phyloP scores from a whole-genome alignment of 2,329 filamentous ascomycete genomes.

The Talaromyces sp. region DNA sequence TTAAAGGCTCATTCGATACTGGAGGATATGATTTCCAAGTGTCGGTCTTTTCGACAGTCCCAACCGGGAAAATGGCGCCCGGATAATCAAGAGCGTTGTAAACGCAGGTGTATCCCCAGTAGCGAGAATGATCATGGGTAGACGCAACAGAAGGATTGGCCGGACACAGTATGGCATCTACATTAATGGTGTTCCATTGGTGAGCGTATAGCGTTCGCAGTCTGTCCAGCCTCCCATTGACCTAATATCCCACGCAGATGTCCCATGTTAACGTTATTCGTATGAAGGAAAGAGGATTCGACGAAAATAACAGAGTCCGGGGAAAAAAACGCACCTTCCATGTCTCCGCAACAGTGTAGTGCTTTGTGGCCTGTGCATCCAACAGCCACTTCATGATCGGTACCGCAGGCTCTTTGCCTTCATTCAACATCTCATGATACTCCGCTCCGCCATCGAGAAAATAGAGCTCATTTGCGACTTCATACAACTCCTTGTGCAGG shows the following conservation, averaged over 20 bases:
- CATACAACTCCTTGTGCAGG: not conserved
- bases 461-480: slow-evolving; percentile 9
- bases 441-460: slow-evolving; percentile 15
- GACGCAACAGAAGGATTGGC: slow-evolving; percentile 55
- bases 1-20: slow-evolving; percentile 34
- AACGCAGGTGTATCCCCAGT: slow-evolving; percentile 50
- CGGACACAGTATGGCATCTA: slow-evolving; percentile 35
- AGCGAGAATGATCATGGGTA: slow-evolving; percentile 51
- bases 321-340: slow-evolving; percentile 1
- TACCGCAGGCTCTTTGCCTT: slow-evolving; percentile 11
- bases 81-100: slow-evolving; percentile 35
- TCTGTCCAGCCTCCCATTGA: slow-evolving; percentile 5
- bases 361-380: slow-evolving; percentile 4
- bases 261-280: not conserved
- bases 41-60: slow-evolving; percentile 35
- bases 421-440: not conserved
- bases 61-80: slow-evolving; percentile 36
- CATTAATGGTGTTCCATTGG: slow-evolving; percentile 12
- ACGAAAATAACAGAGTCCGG: too few species aligned
- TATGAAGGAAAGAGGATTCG: not conserved
- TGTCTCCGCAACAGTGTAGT: slow-evolving; percentile 3
- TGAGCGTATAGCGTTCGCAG: slow-evolving; percentile 5
- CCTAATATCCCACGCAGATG: not conserved
- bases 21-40: slow-evolving; percentile 40
- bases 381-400: slow-evolving; percentile 13